A percentile compares a stretch with the other conserved stretches of the same genome.
Evolutionary conservation across 805 yeast genomes (phyloP).

Genomic region (Cyberlindnera petersonii): DNA sequence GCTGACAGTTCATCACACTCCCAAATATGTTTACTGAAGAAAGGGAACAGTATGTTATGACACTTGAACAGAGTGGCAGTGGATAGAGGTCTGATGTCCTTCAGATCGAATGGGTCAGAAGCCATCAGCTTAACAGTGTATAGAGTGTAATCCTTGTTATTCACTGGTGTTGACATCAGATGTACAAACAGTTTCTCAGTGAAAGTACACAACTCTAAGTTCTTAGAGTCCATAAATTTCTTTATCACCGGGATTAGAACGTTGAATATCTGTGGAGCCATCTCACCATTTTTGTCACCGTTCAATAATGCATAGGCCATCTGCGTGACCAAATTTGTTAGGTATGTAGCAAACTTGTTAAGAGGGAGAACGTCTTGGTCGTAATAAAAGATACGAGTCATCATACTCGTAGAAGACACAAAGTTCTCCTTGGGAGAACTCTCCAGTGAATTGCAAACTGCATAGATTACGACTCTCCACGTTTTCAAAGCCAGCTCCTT

Average conservation of each 20-base stretch:
- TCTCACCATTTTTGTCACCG: slow-evolving; percentile 3
- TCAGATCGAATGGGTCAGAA: slow-evolving; percentile 13
- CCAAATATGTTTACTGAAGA: slow-evolving; percentile 8
- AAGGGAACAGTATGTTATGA: background rate
- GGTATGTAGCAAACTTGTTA: background rate
- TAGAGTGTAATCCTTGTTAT: background rate
- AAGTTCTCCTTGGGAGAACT: background rate
- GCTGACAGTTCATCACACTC: background rate
- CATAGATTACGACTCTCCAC: slow-evolving; percentile 19
- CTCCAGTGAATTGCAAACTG: slow-evolving; percentile 7
- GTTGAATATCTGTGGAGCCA: background rate
- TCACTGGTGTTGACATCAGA: background rate
- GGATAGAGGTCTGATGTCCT: slow-evolving; percentile 12
- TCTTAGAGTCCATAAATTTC: background rate
- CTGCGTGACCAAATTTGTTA: slow-evolving; percentile 3
- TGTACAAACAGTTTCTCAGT: slow-evolving; percentile 4
- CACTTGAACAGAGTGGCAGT: slow-evolving; percentile 3
- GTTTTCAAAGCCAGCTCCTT: slow-evolving; percentile 9
- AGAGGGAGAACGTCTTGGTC: background rate
- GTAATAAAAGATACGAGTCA: slow-evolving; percentile 9
- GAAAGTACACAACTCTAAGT: background rate
- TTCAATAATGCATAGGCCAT: slow-evolving; percentile 12
- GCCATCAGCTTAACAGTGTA: slow-evolving; percentile 8
- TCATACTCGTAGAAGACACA: slow-evolving; percentile 1
- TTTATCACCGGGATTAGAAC: slow-evolving; percentile 4